phyloP scores from a whole-genome alignment of 768 basidiomycete species.

The Leccinum uliginosum region DNA sequence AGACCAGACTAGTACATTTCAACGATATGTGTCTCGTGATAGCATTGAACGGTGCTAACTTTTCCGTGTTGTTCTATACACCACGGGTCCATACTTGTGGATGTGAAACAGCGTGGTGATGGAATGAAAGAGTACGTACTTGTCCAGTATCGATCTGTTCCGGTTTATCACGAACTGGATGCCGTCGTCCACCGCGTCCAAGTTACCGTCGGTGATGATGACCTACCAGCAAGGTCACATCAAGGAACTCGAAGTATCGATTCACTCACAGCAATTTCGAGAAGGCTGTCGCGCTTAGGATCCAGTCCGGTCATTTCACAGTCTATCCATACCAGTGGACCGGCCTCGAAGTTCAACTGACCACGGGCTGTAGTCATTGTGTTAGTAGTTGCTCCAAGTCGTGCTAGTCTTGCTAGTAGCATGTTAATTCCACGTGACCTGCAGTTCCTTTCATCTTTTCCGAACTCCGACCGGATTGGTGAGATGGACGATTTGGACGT shows the following conservation, averaged over 20 bases:
- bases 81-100: constrained; percentile 79
- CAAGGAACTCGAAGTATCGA: not conserved
- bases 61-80: constrained; percentile 77
- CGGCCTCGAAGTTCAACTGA: constrained; percentile 6
- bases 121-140: constrained; percentile 38
- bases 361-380: not conserved
- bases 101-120: not conserved
- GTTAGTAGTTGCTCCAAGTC: no score
- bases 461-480: not conserved
- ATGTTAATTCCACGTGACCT: not conserved
- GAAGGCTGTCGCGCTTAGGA: constrained; percentile 58
- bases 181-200: constrained; percentile 78
- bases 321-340: constrained; percentile 60
- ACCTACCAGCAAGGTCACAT: constrained; percentile 43
- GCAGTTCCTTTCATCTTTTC: not conserved
- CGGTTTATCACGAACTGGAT: constrained; percentile 71
- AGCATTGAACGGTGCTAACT: constrained; percentile 36
- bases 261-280: constrained; percentile 65
- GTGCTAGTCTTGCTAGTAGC: no score
- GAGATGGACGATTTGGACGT: constrained; percentile 31
- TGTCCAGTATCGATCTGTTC: constrained; percentile 64
- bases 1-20: constrained; percentile 62
- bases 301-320: constrained; percentile 86
- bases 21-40: not conserved
- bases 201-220: constrained; percentile 81